Evolutionary conservation across 2,329 filamentous ascomycete genomes (phyloP), one percentile per base, ranked within the genome.

Genomic region (Alternaria sp.): DNA sequence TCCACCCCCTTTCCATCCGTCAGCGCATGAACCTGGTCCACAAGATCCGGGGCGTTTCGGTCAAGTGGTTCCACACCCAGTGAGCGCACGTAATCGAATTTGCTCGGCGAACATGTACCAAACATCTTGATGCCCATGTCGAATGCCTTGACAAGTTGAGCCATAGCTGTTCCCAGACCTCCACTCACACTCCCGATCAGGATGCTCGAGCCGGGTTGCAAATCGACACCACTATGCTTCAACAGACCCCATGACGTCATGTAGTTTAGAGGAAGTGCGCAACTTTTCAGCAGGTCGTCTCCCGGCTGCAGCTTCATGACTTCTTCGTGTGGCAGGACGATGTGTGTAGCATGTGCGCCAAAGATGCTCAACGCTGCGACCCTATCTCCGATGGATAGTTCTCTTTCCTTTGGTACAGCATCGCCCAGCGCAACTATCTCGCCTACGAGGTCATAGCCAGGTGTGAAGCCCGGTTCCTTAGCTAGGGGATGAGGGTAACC

Each of bases 211-310:
- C 63, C 63, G 15, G 59, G 63, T 23, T 7, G 28, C 11, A 65
- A 28, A 15, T 62, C 9, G n/a, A 59, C 55, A 26, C 63, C 63
- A 30, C 45, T 65, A 32, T 62, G 55, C 26, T 62, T 65, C 9
- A 65, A 52, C 59, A 65, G 59, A 21, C 63, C 63, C 63, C 63
- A 65, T 6, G 55, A 56, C 7, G 56, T 65, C 63, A 65, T 65
- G 47, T 65, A 65, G 26, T 65, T 65, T 9, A 62, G 25, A 3
- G 63, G 59, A 12, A 65, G 55, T 23, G 63, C 55, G 12, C 26
- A n/a, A 2, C 54, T 62, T 36, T 65, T 62, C 13, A 65, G 10
- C 3, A 51, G 59, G 17, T 65, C 63, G 9, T 65, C 63, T 12
- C 6, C 36, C 1, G 5, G 44, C 1, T 62, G 26, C 21, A 65